Conservation (phyloP, 805 yeast species). For the Kregervanrija fluxuum region DNA sequence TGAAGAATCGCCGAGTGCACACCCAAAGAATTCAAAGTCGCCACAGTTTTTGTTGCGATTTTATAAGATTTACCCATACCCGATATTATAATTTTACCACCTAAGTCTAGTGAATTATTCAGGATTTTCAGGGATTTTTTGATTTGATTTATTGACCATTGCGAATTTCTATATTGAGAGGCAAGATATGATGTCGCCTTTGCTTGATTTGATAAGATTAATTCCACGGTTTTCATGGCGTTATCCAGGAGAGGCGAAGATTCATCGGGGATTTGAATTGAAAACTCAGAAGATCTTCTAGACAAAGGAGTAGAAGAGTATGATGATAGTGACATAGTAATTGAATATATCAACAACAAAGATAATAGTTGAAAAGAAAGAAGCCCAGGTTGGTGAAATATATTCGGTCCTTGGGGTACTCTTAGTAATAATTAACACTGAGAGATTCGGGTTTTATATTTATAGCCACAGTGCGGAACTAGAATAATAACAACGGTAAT, state of each 20-base stretch:
- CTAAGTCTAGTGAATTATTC: constrained; percentile 33
- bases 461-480: too few relatives aligned
- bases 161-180: constrained; percentile 37
- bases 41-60: constrained; percentile 70
- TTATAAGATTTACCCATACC: constrained; percentile 85
- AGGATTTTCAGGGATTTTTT: constrained; percentile 36
- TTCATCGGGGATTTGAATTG: constrained; percentile 15
- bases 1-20: constrained; percentile 62
- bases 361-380: too few relatives aligned
- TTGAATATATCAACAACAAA: too few relatives aligned
- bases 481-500: too few relatives aligned
- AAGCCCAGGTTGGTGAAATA: too few relatives aligned
- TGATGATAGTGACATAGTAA: constrained; percentile 1
- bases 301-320: constrained; percentile 14
- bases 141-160: constrained; percentile 39
- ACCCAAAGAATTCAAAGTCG: constrained; percentile 76
- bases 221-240: constrained; percentile 27
- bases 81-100: constrained; percentile 67
- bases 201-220: constrained; percentile 39
- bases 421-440: too few relatives aligned
- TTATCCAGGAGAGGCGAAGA: constrained; percentile 19
- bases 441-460: too few relatives aligned
- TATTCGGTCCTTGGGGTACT: too few relatives aligned
- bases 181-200: constrained; percentile 40
- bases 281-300: constrained; percentile 21